Base-by-base conservation (phyloP, 2,329 filamentous ascomycete species). In the Lecanicillium sp. region DNA sequence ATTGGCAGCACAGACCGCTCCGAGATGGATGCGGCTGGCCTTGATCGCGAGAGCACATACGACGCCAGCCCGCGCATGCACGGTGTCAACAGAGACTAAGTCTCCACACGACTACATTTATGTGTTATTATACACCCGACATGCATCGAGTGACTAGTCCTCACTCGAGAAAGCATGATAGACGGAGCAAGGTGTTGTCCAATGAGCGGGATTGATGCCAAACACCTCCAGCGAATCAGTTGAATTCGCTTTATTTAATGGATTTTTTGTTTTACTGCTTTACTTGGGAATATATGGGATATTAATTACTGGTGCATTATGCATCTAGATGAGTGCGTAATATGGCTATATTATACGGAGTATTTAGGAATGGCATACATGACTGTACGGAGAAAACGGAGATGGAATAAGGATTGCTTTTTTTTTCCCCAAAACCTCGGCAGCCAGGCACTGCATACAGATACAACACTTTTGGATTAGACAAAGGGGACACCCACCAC, bases 31-130 rank as follows among this genome's bases (percentile, higher is more conserved):
- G 24, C 24, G 1, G 12, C 30, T 15, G 39, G 48, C 19, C 32
- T 44, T 40, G 48, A 43, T 19, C 24, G 41, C 27, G 48, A 39
- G 32, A 43, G 37, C 24, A 36, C 26, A 6, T 50, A 50, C 37
- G 48, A 46, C 36, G 48, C 29, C 30, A 44, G 35, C 24, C 42
- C 33, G 2, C 35, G 37, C 24, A 45, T 50, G 29, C 48, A 35
- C 14, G 21, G 37, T 19, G 33, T 20, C 12, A 17, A 30, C 19
- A 23, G 33, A 21, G 41, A 44, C 29, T 44, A 29, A 17, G 19
- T 26, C 20, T 17, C 17, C 19, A 33, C n/a, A 33, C 20, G 12
- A 10, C 15, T n/a, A 14, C 14, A 26, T 29, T 33, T 35, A 1
- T 11, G 33, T 15, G 26, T 3, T 7, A 17, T 26, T 1, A 38